A percentile compares a stretch with the other conserved stretches of the same genome.
Conservation (phyloP, 768 basidiomycete species). For the Imleria badia region DNA sequence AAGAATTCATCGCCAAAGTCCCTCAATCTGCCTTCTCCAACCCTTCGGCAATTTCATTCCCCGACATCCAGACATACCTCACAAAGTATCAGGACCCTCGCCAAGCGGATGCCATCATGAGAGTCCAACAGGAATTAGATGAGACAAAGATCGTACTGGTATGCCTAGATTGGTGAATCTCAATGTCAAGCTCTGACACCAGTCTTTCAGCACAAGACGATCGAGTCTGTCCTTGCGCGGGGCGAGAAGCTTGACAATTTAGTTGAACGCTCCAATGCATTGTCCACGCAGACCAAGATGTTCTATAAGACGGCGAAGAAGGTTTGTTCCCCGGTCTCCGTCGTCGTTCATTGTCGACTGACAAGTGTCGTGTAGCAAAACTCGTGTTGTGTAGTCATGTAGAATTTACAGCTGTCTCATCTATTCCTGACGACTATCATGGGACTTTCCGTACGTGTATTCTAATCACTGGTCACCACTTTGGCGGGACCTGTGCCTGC, state of each 20-base stretch:
- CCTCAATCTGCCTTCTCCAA: slow-evolving; percentile 68
- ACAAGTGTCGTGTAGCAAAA: slow-evolving; percentile 69
- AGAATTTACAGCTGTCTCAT: slow-evolving; percentile 18
- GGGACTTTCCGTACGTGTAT: slow-evolving; percentile 23
- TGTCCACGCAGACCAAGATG: slow-evolving; percentile 92
- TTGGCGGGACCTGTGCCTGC: slow-evolving; percentile 3
- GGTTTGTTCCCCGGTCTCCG: slow-evolving; percentile 44
- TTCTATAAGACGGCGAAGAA: slow-evolving; percentile 99
- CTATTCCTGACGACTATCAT: slow-evolving; percentile 14
- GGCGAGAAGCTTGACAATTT: slow-evolving; percentile 97
- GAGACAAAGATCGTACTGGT: slow-evolving; percentile 99
- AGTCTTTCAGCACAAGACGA: slow-evolving; percentile 87
- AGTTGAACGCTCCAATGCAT: slow-evolving; percentile 87
- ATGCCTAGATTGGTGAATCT: slow-evolving; percentile 29
- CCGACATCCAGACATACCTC: slow-evolving; percentile 72
- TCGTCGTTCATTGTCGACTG: slow-evolving; percentile 5
- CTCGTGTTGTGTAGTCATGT: slow-evolving; percentile 90
- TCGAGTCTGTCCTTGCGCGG: slow-evolving; percentile 92
- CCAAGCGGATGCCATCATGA: slow-evolving; percentile 98
- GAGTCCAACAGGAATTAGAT: slow-evolving; percentile 95
- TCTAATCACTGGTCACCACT: slow-evolving; percentile 11
- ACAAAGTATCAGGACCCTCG: slow-evolving; percentile 95
- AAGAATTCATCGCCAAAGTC: slow-evolving; percentile 84
- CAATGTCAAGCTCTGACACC: background rate
- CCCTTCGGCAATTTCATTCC: slow-evolving; percentile 71